These are phyloP conservation scores for Gentiana macrophylla DNA, from an alignment of 257 asterid species.

Conservation along the genomic window DNA sequence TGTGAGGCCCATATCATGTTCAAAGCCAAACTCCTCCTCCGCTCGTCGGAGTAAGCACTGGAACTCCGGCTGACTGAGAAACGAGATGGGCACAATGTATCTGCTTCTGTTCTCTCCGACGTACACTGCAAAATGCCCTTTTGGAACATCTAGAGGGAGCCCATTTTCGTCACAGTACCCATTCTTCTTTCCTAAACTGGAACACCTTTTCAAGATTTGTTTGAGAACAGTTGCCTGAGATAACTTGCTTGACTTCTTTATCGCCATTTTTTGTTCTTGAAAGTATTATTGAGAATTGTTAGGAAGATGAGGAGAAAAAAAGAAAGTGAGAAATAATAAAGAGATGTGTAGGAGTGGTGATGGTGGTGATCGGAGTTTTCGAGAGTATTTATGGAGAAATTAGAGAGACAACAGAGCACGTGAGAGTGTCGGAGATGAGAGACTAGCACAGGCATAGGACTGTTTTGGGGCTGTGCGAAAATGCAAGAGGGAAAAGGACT, in stretches of 20 bases:
- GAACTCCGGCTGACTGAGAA: conserved; percentile 33
- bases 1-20: conserved; percentile 39
- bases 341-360: conserved; percentile 7
- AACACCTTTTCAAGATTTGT: conserved; percentile 35
- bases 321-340: background rate
- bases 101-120: conserved; percentile 38
- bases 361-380: conserved; percentile 5
- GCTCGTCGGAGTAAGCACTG: conserved; percentile 35
- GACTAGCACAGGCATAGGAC: too few relatives aligned
- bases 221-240: conserved; percentile 29
- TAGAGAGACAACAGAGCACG: conserved; percentile 15
- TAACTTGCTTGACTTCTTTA: conserved; percentile 26
- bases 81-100: conserved; percentile 43
- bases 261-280: conserved; percentile 16
- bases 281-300: background rate
- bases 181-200: conserved; percentile 36
- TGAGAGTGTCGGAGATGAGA: conserved; percentile 5
- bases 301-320: background rate
- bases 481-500: conserved; percentile 24
- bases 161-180: conserved; percentile 20
- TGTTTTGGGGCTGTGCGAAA: conserved; percentile 6
- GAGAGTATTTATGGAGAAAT: conserved; percentile 25
- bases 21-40: conserved; percentile 44
- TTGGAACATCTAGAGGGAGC: conserved; percentile 36
- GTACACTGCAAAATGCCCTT: conserved; percentile 45